Conservation (phyloP, 768 basidiomycete genomes). For the Leccinum boreale region DNA sequence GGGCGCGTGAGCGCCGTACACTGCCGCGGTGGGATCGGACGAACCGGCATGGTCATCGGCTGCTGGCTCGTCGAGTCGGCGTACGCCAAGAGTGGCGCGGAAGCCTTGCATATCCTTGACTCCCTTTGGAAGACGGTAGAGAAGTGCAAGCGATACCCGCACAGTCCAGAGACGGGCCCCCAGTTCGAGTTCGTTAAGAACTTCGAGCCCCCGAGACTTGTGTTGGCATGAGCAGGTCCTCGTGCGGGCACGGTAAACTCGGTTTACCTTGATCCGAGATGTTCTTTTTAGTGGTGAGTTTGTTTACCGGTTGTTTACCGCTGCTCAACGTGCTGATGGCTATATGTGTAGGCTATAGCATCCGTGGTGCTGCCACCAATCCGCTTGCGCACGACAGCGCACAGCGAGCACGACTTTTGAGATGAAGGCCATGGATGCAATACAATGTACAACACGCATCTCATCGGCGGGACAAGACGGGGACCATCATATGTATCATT, state of each 20-base stretch:
- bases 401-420: neutral
- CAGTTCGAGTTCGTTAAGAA: slow-evolving; percentile 74
- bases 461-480: slow-evolving; percentile 13
- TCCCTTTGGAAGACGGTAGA: slow-evolving; percentile 72
- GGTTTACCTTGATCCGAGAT: neutral
- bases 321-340: neutral
- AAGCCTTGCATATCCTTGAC: slow-evolving; percentile 63
- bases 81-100: slow-evolving; percentile 56
- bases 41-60: slow-evolving; percentile 60
- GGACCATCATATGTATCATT: neutral
- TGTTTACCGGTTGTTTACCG: neutral
- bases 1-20: slow-evolving; percentile 70
- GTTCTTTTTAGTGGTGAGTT: slow-evolving; percentile 3
- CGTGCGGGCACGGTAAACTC: neutral
- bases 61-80: slow-evolving; percentile 77
- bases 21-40: slow-evolving; percentile 75
- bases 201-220: slow-evolving; percentile 38
- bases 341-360: slow-evolving; percentile 1
- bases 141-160: slow-evolving; percentile 71
- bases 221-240: slow-evolving; percentile 13
- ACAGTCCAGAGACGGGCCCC: slow-evolving; percentile 76
- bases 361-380: neutral
- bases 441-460: slow-evolving; percentile 29
- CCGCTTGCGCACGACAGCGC: neutral
- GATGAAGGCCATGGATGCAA: slow-evolving; percentile 16